Evolutionary conservation across 2,329 filamentous ascomycete species (phyloP), one percentile per base, ranked within the genome.

Genomic region (Xylaria sp.): DNA sequence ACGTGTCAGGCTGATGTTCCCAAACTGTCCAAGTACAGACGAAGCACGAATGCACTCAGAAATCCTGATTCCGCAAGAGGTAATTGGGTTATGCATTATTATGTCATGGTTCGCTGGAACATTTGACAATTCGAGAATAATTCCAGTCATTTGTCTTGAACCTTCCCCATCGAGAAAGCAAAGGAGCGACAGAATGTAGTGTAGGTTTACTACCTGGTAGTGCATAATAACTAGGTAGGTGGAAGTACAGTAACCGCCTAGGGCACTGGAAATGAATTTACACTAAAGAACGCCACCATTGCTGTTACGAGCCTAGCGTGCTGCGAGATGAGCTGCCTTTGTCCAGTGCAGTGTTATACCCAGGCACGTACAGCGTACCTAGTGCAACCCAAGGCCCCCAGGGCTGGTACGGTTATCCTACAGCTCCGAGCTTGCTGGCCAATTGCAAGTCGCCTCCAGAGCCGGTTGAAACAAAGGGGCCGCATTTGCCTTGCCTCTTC

Each of bases 341-440:
- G 68, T 65, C 68, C 5, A 45, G n/a, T n/a, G n/a, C n/a, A 25
- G 44, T 45, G 20, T 5, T 22, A 17, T 22, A n/a, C 6, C 13
- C 39, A 2, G 20, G 9, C 7, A 20, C 17, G n/a, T 45, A 3
- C 7, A 45, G 6, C 10, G 20, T 25, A 20, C 15, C 25, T 75
- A 71, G 71, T 68, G 66, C 45, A 27, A 27, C 55, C 66, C 62
- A 59, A 42, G n/a, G 50, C 38, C 61, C 50, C 55, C 71, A 67
- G 63, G 71, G 65, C 65, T 70, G 68, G 68, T 69, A 72, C 70
- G 70, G 73, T 73, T 75, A 72, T 72, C 73, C 74, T 72, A 71
- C 74, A 75, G 67, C 42, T 59, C 57, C 22, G 53, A 63, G 67
- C 60, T 69, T 20, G 27, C 13, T 60, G 39, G 61, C 56, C 47